Conservation (phyloP, 1,284 basidiomycete genomes). For the Serendipita sp. region DNA sequence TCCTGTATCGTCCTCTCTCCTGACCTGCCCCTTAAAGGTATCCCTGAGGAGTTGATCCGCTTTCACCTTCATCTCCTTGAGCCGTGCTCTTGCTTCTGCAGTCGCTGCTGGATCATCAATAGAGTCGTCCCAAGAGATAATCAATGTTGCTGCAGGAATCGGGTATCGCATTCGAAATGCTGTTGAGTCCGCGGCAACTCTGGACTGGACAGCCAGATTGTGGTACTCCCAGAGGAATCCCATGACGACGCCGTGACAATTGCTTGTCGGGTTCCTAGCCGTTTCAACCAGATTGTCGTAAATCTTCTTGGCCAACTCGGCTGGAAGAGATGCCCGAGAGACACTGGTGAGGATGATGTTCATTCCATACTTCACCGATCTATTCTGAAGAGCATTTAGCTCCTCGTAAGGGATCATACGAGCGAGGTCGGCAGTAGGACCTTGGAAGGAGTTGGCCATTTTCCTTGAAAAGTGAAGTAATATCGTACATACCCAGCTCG, state of each 20-base stretch:
- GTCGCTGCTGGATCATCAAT: constrained; percentile 21
- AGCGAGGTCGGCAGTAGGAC: constrained; percentile 27
- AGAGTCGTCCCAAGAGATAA: constrained; percentile 23
- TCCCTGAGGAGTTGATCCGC: background rate
- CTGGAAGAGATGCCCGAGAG: too few relatives aligned
- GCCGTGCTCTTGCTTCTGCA: constrained; percentile 16
- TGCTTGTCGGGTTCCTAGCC: background rate
- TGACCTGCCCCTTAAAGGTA: background rate
- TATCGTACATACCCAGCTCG: constrained; percentile 24
- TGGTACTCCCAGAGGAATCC: constrained; percentile 30
- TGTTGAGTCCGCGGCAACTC: constrained; percentile 18
- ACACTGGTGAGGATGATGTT: too few relatives aligned
- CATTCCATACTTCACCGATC: background rate
- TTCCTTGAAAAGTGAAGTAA: background rate
- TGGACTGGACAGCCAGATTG: constrained; percentile 26
- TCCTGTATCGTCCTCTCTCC: constrained; percentile 10
- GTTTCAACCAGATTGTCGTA: background rate
- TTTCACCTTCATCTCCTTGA: background rate
- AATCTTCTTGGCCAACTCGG: background rate
- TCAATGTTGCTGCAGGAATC: constrained; percentile 21
- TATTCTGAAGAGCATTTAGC: constrained; percentile 22
- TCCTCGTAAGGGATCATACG: constrained; percentile 33
- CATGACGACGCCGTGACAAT: background rate
- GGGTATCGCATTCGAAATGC: constrained; percentile 25
- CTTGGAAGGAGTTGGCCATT: constrained; percentile 11